Base-by-base conservation (phyloP, 768 basidiomycete species). In the Russula lepida region DNA sequence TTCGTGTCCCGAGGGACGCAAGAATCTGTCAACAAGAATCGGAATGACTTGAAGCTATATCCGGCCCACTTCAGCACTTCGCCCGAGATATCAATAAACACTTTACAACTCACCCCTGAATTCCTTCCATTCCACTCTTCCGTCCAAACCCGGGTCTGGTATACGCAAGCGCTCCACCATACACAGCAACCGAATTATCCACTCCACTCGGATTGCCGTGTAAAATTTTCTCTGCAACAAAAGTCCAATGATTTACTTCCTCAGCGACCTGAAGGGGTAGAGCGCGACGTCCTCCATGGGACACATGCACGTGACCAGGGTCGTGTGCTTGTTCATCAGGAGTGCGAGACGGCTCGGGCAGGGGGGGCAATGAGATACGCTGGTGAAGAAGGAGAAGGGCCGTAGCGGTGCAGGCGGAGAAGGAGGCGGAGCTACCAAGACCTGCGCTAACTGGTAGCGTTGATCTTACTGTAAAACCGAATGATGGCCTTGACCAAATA, bases 131-230 rank as follows among this genome's bases (percentile, higher is more conserved):
- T 33, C 90, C 89, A 63, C 86, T 83, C 72, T 85, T 84, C 74
- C 77, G 84, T 54, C 80, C 84, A 64, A 88, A 91, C 61, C 88
- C 85, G 66, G 90, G 77, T 58, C 89, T 83, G 19, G 88, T 90
- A 74, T 95, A 99, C 21, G 86, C 84, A 66, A 98, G 77, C 28
- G 93, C 97, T 51, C 95, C 95, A 21, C 97, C 97, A 69, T 86
- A 89, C 0, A 93, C 89, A 17, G 90, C 81, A 37, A 98, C 92
- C 21, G 94, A 89, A 72, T 99, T 98, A 72, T 99, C 97, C 25
- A 99, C 89, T 9, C 97, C 97, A 68, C 92, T 95, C 3, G 97
- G 97, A 69, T 89, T 98, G 0, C 97, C 97, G 71, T 99, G 97
- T 54, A 98, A 75, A 44, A 99, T 88, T 74, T 98, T 98, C 76